phyloP scores from a whole-genome alignment of 2,329 filamentous ascomycete genomes.

The Aspergillus awamori region DNA sequence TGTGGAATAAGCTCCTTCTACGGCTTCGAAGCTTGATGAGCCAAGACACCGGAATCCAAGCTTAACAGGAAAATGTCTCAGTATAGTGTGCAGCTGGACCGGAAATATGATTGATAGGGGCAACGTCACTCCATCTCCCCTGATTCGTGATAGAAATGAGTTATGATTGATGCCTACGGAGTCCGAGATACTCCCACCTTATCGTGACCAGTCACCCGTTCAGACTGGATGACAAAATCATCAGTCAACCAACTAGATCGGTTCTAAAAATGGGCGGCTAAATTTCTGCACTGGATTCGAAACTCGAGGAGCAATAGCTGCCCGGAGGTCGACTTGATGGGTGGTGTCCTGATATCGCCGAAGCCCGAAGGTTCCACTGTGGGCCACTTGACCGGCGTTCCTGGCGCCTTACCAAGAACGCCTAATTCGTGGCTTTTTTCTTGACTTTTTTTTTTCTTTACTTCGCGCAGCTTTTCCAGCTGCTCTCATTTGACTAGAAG shows the following conservation, averaged over 20 bases:
- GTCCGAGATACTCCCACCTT: neutral
- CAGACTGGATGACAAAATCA: neutral
- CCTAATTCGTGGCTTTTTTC: neutral
- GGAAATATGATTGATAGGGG: neutral
- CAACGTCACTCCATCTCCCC: neutral
- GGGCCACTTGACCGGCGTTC: neutral
- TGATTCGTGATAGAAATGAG: neutral
- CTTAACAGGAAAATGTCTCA: conserved; percentile 1
- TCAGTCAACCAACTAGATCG: neutral
- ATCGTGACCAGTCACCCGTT: neutral
- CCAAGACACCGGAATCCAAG: neutral
- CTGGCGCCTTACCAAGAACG: neutral
- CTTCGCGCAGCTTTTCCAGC: neutral
- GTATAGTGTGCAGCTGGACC: neutral
- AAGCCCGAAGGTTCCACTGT: conserved; percentile 1
- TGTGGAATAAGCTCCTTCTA: conserved; percentile 2
- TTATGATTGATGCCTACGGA: neutral
- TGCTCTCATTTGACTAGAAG: neutral
- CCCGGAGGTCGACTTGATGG: neutral
- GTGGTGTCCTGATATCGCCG: neutral
- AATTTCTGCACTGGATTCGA: neutral
- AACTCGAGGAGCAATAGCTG: neutral
- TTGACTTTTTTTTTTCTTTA: neutral
- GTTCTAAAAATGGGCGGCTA: neutral
- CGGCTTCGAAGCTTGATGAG: conserved; percentile 1